These are phyloP conservation scores for Apiotrichum siamense DNA, from an alignment of 1,284 basidiomycete genomes.

Conservation along the genomic window DNA sequence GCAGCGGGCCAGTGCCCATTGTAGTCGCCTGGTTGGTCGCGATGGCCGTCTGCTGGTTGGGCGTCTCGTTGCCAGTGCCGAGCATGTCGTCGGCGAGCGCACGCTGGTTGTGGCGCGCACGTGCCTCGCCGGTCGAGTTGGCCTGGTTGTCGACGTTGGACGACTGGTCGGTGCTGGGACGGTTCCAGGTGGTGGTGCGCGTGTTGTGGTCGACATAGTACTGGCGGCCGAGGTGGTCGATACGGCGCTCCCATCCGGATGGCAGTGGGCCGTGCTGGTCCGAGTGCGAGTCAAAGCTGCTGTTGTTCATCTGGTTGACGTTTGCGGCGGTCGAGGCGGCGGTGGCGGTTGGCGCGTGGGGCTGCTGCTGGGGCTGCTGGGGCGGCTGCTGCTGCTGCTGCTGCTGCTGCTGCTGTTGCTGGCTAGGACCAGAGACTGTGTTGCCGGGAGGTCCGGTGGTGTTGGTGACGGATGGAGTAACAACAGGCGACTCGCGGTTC, in stretches of 20 bases:
- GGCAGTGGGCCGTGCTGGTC: slow-evolving; percentile 74
- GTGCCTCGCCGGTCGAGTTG: slow-evolving; percentile 57
- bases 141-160: slow-evolving; percentile 49
- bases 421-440: neutral
- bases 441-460: slow-evolving; percentile 12
- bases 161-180: slow-evolving; percentile 51
- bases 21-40: slow-evolving; percentile 57
- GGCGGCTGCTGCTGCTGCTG: slow-evolving; percentile 21
- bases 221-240: slow-evolving; percentile 76
- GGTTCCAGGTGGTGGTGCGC: slow-evolving; percentile 90
- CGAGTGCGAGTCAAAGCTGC: slow-evolving; percentile 74
- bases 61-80: slow-evolving; percentile 48
- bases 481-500: slow-evolving; percentile 29
- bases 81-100: slow-evolving; percentile 73
- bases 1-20: slow-evolving; percentile 72
- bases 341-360: slow-evolving; percentile 8
- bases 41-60: slow-evolving; percentile 12
- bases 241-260: slow-evolving; percentile 85
- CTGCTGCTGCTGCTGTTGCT: neutral
- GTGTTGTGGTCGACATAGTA: slow-evolving; percentile 95
- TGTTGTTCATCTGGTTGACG: slow-evolving; percentile 34
- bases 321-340: slow-evolving; percentile 48
- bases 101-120: slow-evolving; percentile 69
- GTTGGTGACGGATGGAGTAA: slow-evolving; percentile 39
- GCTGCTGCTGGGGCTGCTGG: slow-evolving; percentile 18